Conservation (phyloP, 2,329 filamentous ascomycete genomes). For the Phoma herbarum region DNA sequence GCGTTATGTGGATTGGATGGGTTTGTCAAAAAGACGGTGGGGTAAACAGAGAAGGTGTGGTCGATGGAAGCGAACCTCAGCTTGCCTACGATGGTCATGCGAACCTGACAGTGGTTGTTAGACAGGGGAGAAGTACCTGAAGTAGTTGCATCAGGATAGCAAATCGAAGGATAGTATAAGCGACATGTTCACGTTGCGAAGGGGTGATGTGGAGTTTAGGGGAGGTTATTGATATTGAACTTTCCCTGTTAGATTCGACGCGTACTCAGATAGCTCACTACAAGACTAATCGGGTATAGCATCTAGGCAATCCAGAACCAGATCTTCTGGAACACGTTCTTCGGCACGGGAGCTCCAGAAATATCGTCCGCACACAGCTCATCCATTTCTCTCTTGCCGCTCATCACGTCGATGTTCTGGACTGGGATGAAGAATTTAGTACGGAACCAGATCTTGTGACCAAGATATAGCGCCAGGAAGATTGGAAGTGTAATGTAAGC, state of each 20-base stretch:
- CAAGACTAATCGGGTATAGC: not conserved
- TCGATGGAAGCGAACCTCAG: conserved; percentile 2
- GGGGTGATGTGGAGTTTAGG: not conserved
- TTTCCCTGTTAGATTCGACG: conserved; percentile 5
- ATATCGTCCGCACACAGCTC: conserved; percentile 46
- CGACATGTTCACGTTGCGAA: not conserved
- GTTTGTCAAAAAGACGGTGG: not conserved
- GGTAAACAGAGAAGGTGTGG: not conserved
- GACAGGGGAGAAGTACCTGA: not conserved
- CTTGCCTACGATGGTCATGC: not conserved
- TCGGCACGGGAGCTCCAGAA: conserved; percentile 43
- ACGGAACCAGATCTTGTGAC: conserved; percentile 45
- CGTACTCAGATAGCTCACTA: not conserved
- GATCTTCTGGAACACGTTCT: conserved; percentile 44
- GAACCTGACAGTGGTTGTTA: not conserved
- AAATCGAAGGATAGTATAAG: not conserved
- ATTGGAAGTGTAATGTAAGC: conserved; percentile 58
- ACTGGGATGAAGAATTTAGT: conserved; percentile 42
- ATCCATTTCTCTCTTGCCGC: conserved; percentile 49
- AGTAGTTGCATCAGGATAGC: not conserved
- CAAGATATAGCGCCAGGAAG: conserved; percentile 46
- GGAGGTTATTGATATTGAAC: not conserved
- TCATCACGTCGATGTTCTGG: conserved; percentile 45
- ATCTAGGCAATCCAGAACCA: conserved; percentile 52
- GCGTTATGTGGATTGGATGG: conserved; percentile 13